These are phyloP conservation scores for Aureobasidium sp. DNA, from an alignment of 2,329 filamentous ascomycete species.

Conservation along the genomic window DNA sequence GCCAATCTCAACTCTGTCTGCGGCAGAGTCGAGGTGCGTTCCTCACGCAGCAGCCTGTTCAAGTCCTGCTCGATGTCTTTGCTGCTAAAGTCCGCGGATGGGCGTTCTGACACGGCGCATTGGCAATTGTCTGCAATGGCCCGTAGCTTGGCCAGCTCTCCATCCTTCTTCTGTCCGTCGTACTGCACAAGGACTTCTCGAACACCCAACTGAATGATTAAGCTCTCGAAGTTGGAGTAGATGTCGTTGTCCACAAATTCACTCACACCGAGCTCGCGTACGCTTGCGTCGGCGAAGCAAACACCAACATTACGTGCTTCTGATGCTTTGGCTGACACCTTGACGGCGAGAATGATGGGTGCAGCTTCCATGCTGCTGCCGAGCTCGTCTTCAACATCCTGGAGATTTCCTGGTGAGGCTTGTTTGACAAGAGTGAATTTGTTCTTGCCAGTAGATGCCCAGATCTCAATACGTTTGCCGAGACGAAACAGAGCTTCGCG, in stretches of 20 bases:
- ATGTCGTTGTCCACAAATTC: constrained; percentile 99
- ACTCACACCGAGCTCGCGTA: constrained; percentile 88
- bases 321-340: constrained; percentile 76
- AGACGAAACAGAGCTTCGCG: constrained; percentile 87
- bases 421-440: constrained; percentile 85
- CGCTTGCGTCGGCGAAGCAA: constrained; percentile 95
- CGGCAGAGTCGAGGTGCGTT: constrained; percentile 67
- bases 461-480: constrained; percentile 86
- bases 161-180: constrained; percentile 72
- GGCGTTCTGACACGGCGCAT: constrained; percentile 76
- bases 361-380: constrained; percentile 79
- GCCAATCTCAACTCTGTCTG: constrained; percentile 90
- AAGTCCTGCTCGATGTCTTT: constrained; percentile 96
- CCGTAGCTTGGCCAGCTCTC: constrained; percentile 76
- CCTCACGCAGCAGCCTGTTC: constrained; percentile 76
- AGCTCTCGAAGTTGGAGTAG: constrained; percentile 94
- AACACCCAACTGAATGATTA: constrained; percentile 91
- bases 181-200: constrained; percentile 84
- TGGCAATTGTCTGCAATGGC: constrained; percentile 89
- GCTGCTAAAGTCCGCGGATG: constrained; percentile 67
- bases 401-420: constrained; percentile 85
- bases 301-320: constrained; percentile 85
- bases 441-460: constrained; percentile 68
- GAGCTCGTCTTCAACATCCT: constrained; percentile 93
- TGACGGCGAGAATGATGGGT: constrained; percentile 91